Base-by-base conservation (phyloP, 1,284 basidiomycete species). In the Lignosus rhinocerotis region DNA sequence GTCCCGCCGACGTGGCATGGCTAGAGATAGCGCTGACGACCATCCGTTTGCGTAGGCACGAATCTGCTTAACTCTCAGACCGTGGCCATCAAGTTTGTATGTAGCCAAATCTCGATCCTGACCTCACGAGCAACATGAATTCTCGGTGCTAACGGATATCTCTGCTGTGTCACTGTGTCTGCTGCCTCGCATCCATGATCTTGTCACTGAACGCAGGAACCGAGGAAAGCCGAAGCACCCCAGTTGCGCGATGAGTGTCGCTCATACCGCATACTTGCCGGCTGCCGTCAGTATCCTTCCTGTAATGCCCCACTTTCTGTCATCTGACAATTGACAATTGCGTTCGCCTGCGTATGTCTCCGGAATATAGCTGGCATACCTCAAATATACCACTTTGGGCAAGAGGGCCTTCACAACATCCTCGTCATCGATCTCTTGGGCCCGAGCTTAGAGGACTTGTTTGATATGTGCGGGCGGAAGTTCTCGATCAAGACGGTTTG, bases 361-460 rank as follows among this genome's bases (percentile, higher is more conserved):
- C 39, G 25, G 52, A 43, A 16, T 47, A 31, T 73, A 94, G 91
- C 85, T 61, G 93, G 93, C 34, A 93, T 96, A 50, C 94, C 93
- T 17, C 94, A 97, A 76, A 96, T 97, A 71, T 96, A 97, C 79
- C 95, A 97, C 77, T 98, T 97, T 73, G 95, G 95, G 47, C 93
- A 96, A 76, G 95, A 98, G 77, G 94, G 94, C n/a, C 81, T 97
- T 53, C 94, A 98, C 79, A 97, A 97, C 74, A 94, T 97, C 67
- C 87, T 98, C 62, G 94, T 98, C 64, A 97, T 98, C 70, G 95
- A 98, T 77, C 83, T 98, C 25, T 84, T 98, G 17, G 95, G 95
- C 2, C 94, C 94, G 0, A 94, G 90, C 69, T 77, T 98, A 48
- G 94, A 98, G 75, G 94, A 98, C 72, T 79, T 97, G 51, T 98